These are phyloP conservation scores for Arabidopsis hybrid DNA, from an alignment of 441 rosid species.

Conservation along the genomic window DNA sequence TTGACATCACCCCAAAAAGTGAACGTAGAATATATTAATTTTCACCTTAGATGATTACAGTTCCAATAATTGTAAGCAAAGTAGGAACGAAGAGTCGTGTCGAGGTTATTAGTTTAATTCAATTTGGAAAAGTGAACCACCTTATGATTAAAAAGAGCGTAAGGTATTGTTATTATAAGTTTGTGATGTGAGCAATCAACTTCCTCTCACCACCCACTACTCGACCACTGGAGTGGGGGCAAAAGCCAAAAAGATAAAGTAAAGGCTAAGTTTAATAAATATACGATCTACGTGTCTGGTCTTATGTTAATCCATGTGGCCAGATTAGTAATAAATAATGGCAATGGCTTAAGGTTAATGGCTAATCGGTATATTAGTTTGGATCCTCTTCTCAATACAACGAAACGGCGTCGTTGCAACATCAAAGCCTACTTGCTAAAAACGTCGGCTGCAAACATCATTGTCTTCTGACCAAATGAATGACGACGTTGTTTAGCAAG, in stretches of 20 bases:
- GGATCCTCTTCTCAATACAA: background rate
- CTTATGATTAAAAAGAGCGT: conserved; percentile 29
- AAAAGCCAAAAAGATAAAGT: conserved; percentile 30
- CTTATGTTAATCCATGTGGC: conserved; percentile 19
- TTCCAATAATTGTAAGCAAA: conserved; percentile 13
- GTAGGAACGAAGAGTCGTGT: background rate
- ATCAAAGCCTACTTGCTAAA: background rate
- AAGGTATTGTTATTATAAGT: conserved; percentile 26
- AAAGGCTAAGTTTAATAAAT: conserved; percentile 16
- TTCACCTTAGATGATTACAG: background rate
- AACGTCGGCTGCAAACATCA: background rate
- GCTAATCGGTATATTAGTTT: background rate
- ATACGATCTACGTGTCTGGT: conserved; percentile 1
- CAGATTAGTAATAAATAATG: background rate
- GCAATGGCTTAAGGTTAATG: background rate
- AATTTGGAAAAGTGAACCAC: conserved; percentile 24
- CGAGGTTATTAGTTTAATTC: conserved; percentile 3
- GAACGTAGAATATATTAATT: conserved; percentile 11
- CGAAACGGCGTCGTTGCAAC: background rate
- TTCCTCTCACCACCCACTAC: conserved; percentile 32
- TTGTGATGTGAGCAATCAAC: conserved; percentile 39
- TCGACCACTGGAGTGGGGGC: conserved; percentile 40
- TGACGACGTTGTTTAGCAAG: background rate
- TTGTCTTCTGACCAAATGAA: background rate
- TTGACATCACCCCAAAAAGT: conserved; percentile 37